Percentiles rank a stretch among this genome's conserved stretches.
These are phyloP conservation scores for Talaromyces amestolkiae DNA, from an alignment of 2,329 filamentous ascomycete species.

Conservation along the genomic window DNA sequence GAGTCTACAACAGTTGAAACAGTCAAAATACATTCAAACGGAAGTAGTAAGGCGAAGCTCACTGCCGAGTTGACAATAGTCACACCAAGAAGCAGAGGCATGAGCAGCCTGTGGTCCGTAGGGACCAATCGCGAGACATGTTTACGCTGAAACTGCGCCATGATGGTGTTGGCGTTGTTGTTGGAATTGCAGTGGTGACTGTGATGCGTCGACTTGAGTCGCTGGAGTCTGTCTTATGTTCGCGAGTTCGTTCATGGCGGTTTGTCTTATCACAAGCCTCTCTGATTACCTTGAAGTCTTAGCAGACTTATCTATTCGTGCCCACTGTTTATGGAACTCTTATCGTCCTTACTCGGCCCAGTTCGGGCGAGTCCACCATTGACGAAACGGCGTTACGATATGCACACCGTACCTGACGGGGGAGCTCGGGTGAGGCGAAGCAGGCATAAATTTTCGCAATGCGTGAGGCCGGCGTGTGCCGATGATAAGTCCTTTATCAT, in stretches of 20 bases:
- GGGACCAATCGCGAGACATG: neutral
- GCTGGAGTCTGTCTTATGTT: neutral
- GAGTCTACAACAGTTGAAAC: neutral
- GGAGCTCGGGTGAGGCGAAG: neutral
- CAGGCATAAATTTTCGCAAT: neutral
- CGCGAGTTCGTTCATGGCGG: neutral
- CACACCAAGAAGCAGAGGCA: neutral
- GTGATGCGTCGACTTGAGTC: neutral
- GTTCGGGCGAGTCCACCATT: neutral
- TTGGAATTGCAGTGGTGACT: neutral
- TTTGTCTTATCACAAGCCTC: neutral
- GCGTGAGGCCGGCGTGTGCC: neutral
- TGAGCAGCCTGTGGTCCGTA: neutral
- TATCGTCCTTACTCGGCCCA: neutral
- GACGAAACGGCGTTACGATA: neutral
- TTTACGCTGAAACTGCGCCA: neutral
- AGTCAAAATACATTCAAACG: neutral
- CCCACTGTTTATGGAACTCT: neutral
- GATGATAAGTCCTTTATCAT: neutral
- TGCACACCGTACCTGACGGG: neutral
- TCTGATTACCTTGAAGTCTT: neutral
- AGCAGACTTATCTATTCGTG: neutral
- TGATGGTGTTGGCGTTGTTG: neutral
- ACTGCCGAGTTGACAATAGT: neutral
- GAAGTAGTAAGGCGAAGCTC: neutral